phyloP scores from a whole-genome alignment of 345 rosid genomes.

The Syzygium oleosum region DNA sequence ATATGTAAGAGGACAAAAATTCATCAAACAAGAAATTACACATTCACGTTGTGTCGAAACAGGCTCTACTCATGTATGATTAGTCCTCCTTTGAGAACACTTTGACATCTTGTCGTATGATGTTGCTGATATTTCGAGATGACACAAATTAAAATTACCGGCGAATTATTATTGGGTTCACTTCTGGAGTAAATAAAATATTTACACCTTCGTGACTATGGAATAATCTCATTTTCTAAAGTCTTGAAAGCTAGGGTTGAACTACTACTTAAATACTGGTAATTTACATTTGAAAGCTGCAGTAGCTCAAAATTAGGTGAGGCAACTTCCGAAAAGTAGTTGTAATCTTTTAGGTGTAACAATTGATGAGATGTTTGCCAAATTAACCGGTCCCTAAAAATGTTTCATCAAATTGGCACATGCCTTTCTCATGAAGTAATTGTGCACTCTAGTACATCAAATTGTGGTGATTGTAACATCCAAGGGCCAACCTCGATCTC shows the following conservation, averaged over 20 bases:
- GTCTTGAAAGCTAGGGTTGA: background rate
- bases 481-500: background rate
- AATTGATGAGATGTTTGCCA: background rate
- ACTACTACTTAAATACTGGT: background rate
- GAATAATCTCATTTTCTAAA: background rate
- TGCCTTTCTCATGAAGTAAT: background rate
- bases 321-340: background rate
- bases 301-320: background rate
- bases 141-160: background rate
- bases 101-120: background rate
- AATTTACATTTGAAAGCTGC: background rate
- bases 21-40: background rate
- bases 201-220: background rate
- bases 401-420: background rate
- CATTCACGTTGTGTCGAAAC: background rate
- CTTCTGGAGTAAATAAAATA: background rate
- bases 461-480: background rate
- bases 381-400: accelerated
- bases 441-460: background rate
- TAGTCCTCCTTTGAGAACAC: background rate
- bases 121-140: too few relatives aligned
- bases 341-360: background rate
- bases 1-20: background rate
- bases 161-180: background rate
- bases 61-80: background rate